Conservation (phyloP, 2,329 filamentous ascomycete species). For the Aspergillus bombycis region DNA sequence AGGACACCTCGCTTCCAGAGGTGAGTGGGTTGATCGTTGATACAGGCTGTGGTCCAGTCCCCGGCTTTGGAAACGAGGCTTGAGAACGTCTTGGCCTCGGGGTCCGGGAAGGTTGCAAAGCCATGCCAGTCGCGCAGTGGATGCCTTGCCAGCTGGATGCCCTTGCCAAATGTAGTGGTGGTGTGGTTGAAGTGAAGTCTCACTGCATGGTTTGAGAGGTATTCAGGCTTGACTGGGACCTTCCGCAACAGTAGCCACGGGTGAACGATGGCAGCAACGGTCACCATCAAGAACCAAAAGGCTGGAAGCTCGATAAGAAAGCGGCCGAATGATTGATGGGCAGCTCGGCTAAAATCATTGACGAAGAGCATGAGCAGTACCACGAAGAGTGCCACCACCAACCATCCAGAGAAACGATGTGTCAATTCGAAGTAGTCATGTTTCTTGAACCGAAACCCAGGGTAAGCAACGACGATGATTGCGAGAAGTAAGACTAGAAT, state of each 20-base stretch:
- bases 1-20: conserved; percentile 72
- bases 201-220: conserved; percentile 72
- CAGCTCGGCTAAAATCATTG: conserved; percentile 43
- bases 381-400: conserved; percentile 67
- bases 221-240: conserved; percentile 66
- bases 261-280: conserved; percentile 67
- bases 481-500: conserved; percentile 60
- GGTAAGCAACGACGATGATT: conserved; percentile 67
- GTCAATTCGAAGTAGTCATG: conserved; percentile 73
- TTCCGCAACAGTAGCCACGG: conserved; percentile 75
- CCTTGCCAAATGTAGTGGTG: conserved; percentile 59
- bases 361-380: conserved; percentile 61
- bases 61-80: conserved; percentile 73
- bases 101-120: conserved; percentile 72
- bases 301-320: conserved; percentile 52
- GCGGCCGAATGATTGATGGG: conserved; percentile 38
- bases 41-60: conserved; percentile 71
- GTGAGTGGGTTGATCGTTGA: conserved; percentile 62
- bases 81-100: conserved; percentile 63
- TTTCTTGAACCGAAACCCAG: conserved; percentile 61
- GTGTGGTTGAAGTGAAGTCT: conserved; percentile 70
- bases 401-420: conserved; percentile 76
- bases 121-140: conserved; percentile 74
- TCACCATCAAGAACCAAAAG: conserved; percentile 70
- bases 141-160: conserved; percentile 62